Conservation (phyloP, 257 asterid species). For the Nicotiana noctiflora region DNA sequence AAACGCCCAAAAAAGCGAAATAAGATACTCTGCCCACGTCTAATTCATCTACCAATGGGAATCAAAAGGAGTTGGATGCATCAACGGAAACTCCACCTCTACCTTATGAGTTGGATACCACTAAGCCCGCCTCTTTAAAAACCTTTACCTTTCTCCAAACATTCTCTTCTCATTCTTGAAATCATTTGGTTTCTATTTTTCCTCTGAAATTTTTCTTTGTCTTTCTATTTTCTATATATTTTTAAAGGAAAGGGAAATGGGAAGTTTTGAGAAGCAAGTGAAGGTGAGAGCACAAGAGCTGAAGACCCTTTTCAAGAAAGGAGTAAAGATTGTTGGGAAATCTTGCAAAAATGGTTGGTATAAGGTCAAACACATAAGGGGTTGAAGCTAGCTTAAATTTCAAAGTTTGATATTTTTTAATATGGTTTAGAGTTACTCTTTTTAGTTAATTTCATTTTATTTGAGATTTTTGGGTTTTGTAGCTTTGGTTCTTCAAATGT, state of each 20-base stretch:
- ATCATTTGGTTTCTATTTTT: neutral
- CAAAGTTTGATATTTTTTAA: neutral
- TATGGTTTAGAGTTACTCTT: neutral
- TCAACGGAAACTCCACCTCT: too few species aligned
- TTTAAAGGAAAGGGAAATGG: constrained; percentile 23
- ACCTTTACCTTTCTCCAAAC: neutral
- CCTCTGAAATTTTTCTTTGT: neutral
- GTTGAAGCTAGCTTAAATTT: neutral
- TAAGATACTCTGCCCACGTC: neutral
- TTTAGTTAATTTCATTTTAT: neutral
- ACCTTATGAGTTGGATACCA: neutral
- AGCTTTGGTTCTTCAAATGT: too few species aligned
- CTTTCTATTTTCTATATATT: neutral
- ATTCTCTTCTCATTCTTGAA: neutral
- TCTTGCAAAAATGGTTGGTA: constrained; percentile 67
- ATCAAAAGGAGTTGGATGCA: too few species aligned
- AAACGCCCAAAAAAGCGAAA: neutral
- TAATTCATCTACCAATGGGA: too few species aligned
- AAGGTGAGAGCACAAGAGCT: constrained; percentile 39
- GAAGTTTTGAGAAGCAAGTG: constrained; percentile 43
- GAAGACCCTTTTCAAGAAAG: constrained; percentile 36
- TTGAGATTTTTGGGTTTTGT: neutral
- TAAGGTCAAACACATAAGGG: constrained; percentile 41
- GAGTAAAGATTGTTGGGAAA: constrained; percentile 35
- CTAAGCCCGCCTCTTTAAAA: neutral